Conservation (phyloP, 192 early-diverging fungal genomes). For the Backusella tuberculispora region DNA sequence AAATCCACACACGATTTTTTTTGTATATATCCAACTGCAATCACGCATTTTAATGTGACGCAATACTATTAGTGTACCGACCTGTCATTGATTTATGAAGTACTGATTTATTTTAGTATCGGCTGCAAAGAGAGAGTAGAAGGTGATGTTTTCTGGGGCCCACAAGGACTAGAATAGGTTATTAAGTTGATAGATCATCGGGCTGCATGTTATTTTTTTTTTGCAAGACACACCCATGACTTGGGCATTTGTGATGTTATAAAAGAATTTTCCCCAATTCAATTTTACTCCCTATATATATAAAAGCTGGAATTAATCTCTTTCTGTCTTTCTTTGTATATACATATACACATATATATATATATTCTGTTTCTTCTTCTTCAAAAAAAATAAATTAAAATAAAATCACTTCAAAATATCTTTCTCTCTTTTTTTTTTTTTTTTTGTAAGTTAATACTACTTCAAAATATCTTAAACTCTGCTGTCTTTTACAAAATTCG, state of each 20-base stretch:
- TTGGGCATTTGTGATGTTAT: background rate
- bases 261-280: background rate
- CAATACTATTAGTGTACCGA: background rate
- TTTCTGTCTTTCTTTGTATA: too few species aligned
- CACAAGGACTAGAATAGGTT: background rate
- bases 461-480: too few species aligned
- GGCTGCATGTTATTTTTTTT: background rate
- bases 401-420: too few species aligned
- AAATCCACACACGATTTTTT: background rate
- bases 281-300: constrained; percentile 1
- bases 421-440: background rate
- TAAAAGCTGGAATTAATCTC: background rate
- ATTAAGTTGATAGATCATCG: background rate
- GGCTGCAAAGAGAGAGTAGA: too few species aligned
- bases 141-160: background rate
- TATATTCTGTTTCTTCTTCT: too few species aligned
- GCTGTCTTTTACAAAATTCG: background rate
- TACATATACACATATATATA: too few species aligned
- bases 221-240: background rate
- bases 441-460: background rate
- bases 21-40: background rate
- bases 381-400: too few species aligned
- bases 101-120: too few species aligned
- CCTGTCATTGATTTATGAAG: background rate
- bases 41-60: background rate